A percentile compares a stretch with the other conserved stretches of the same genome.
phyloP scores from a whole-genome alignment of 2,329 filamentous ascomycete genomes.

The Paecilomyces variotii region DNA sequence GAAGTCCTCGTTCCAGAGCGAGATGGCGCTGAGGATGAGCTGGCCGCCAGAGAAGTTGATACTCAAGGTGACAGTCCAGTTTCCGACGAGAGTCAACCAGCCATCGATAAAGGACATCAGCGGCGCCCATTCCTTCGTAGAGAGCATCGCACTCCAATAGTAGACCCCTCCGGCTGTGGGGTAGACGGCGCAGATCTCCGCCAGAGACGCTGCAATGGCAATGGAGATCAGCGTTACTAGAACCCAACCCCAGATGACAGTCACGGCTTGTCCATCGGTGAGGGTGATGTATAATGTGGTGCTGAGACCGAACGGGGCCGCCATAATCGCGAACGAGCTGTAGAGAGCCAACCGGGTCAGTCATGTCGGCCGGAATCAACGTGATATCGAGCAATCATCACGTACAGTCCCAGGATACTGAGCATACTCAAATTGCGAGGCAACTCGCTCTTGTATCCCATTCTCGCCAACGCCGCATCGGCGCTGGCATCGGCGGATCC shows the following conservation, averaged over 20 bases:
- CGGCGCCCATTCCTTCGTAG: conserved; percentile 56
- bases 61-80: conserved; percentile 59
- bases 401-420: conserved; percentile 56
- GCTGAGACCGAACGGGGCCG: conserved; percentile 58
- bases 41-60: conserved; percentile 69
- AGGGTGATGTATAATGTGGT: conserved; percentile 63
- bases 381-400: conserved; percentile 4
- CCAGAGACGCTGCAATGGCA: conserved; percentile 57
- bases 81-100: conserved; percentile 64
- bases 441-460: conserved; percentile 62
- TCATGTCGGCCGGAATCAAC: conserved; percentile 9
- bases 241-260: conserved; percentile 63
- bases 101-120: conserved; percentile 63
- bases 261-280: conserved; percentile 60
- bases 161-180: conserved; percentile 63
- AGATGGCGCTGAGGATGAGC: conserved; percentile 59
- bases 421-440: conserved; percentile 61
- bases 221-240: conserved; percentile 56
- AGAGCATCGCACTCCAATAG: conserved; percentile 63
- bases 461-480: conserved; percentile 54
- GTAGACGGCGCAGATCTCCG: conserved; percentile 62
- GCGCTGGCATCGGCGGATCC: conserved; percentile 33
- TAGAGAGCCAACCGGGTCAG: conserved; percentile 1
- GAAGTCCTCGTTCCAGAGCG: conserved; percentile 62
- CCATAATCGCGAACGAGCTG: conserved; percentile 66